Evolutionary conservation across 2,329 filamentous ascomycete species (phyloP).

Genomic region (Cytospora mali): DNA sequence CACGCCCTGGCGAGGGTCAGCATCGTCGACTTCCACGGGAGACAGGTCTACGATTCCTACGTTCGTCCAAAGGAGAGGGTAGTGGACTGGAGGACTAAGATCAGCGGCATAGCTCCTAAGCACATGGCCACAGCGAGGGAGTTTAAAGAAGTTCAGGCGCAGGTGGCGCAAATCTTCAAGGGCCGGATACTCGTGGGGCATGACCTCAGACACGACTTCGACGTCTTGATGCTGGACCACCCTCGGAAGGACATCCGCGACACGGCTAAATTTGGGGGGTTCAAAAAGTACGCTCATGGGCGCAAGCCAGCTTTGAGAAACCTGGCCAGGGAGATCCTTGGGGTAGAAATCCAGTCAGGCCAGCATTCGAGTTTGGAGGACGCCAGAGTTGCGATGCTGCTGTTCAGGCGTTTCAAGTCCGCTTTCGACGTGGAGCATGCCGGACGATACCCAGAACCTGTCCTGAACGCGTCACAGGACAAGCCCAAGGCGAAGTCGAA

Average conservation of each 20-base stretch:
- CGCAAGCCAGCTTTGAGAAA: constrained; percentile 68
- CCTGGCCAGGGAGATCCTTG: constrained; percentile 59
- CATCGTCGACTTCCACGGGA: constrained; percentile 90
- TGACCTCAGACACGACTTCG: constrained; percentile 77
- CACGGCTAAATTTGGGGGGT: constrained; percentile 76
- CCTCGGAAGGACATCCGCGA: constrained; percentile 79
- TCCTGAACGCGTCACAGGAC: constrained; percentile 27
- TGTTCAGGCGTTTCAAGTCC: constrained; percentile 82
- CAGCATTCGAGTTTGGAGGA: constrained; percentile 73
- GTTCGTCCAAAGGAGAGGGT: constrained; percentile 78
- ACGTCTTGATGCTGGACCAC: constrained; percentile 76
- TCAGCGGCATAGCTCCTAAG: constrained; percentile 78
- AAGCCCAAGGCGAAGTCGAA: constrained; percentile 43
- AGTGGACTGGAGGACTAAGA: constrained; percentile 85
- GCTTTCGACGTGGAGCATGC: constrained; percentile 82
- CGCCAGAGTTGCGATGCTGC: constrained; percentile 84
- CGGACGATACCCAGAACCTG: constrained; percentile 59
- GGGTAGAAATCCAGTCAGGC: constrained; percentile 64
- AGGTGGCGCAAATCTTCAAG: constrained; percentile 69
- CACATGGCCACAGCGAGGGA: constrained; percentile 70
- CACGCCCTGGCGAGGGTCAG: constrained; percentile 85
- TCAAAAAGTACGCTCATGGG: constrained; percentile 69
- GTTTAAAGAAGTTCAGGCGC: constrained; percentile 76
- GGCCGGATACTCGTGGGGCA: constrained; percentile 81
- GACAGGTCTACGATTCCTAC: constrained; percentile 92